These are phyloP conservation scores for Debaryomyces castellii DNA, from an alignment of 805 yeast species.

Conservation along the genomic window DNA sequence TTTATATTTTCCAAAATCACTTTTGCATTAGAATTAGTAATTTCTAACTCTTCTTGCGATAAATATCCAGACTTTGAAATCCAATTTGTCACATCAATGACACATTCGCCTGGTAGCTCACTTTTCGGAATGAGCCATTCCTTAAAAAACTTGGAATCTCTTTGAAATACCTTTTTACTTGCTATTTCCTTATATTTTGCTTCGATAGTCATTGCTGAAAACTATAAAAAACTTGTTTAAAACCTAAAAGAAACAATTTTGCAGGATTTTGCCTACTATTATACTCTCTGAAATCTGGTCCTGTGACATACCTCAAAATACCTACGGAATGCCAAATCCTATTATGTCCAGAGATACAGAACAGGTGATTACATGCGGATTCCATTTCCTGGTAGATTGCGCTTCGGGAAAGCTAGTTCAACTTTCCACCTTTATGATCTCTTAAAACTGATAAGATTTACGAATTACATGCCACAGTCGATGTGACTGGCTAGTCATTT, in stretches of 20 bases:
- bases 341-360: not conserved
- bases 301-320: not conserved
- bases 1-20: conserved; percentile 26
- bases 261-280: not conserved
- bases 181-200: conserved; percentile 34
- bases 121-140: conserved; percentile 42
- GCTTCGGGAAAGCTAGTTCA: not conserved
- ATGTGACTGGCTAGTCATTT: no score
- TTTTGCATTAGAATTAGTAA: conserved; percentile 34
- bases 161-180: conserved; percentile 33
- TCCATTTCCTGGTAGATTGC: not conserved
- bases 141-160: conserved; percentile 39
- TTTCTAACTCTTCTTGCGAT: conserved; percentile 33
- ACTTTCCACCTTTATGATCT: not conserved
- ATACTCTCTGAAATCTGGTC: not conserved
- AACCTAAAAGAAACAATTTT: no score
- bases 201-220: conserved; percentile 6
- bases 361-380: not conserved
- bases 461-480: no score
- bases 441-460: not conserved
- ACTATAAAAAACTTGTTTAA: no score
- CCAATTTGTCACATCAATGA: conserved; percentile 38
- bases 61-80: conserved; percentile 35
- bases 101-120: conserved; percentile 20
- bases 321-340: not conserved